Evolutionary conservation across 1,284 basidiomycete genomes (phyloP).

Genomic region (Ustilago tritici): DNA sequence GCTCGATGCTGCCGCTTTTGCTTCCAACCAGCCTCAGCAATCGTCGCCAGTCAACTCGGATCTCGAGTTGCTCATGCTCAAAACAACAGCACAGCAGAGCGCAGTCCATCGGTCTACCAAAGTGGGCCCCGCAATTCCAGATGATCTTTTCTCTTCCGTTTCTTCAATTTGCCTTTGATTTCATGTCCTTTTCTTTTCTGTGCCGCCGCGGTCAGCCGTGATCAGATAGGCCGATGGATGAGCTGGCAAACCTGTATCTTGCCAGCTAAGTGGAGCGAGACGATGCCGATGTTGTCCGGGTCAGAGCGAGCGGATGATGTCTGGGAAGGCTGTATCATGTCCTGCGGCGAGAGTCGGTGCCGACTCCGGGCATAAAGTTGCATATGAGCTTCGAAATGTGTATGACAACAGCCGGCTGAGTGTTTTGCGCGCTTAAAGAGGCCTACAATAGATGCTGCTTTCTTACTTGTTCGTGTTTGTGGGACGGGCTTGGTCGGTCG

Average conservation of each 20-base stretch:
- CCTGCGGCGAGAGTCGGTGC: not conserved
- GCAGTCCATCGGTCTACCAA: not conserved
- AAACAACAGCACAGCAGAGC: not conserved
- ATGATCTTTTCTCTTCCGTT: not conserved
- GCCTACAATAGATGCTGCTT: too few relatives aligned
- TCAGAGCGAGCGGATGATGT: not conserved
- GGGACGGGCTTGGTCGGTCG: not conserved
- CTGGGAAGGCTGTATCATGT: not conserved
- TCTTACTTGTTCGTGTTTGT: too few relatives aligned
- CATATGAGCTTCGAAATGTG: too few relatives aligned
- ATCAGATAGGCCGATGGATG: not conserved
- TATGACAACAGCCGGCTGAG: too few relatives aligned
- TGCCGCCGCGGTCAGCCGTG: too few relatives aligned
- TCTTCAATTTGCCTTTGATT: too few relatives aligned
- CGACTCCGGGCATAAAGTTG: too few relatives aligned
- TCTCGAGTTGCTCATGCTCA: not conserved
- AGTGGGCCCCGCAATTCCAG: slow-evolving; percentile 4
- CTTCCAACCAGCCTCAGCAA: not conserved
- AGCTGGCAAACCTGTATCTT: not conserved
- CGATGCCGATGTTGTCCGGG: not conserved
- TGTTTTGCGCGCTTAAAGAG: too few relatives aligned
- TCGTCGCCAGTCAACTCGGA: slow-evolving; percentile 1
- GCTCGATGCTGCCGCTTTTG: not conserved
- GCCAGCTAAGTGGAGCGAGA: not conserved
- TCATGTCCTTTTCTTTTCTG: too few relatives aligned